A percentile compares a stretch with the other conserved stretches of the same genome.
These are phyloP conservation scores for Backusella psychrophila DNA, from an alignment of 192 early-diverging fungal species.

Conservation along the genomic window DNA sequence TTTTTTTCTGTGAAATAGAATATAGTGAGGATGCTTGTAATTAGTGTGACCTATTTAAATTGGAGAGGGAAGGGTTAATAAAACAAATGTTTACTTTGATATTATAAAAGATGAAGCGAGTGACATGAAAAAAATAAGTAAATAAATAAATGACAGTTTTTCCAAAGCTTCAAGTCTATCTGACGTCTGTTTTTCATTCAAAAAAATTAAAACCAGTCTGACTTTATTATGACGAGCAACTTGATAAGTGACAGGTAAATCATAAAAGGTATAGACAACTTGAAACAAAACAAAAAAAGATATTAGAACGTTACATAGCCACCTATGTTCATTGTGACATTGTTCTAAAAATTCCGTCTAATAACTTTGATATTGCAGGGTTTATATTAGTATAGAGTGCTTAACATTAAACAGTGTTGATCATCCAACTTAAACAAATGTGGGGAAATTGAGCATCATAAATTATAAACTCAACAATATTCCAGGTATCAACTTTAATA, in stretches of 20 bases:
- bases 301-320: too few species aligned
- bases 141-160: background rate
- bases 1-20: background rate
- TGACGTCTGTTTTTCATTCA: background rate
- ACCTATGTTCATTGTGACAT: too few species aligned
- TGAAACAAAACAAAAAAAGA: background rate
- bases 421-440: background rate
- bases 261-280: background rate
- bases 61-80: too few species aligned
- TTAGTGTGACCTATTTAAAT: background rate
- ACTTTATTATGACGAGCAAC: background rate
- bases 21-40: background rate
- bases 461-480: background rate
- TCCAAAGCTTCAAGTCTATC: background rate
- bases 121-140: background rate
- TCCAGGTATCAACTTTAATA: background rate
- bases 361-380: too few species aligned
- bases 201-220: background rate
- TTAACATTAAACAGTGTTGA: too few species aligned
- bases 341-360: too few species aligned
- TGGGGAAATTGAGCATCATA: background rate
- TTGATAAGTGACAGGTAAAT: background rate
- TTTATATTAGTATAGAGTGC: too few species aligned
- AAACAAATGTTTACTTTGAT: background rate
- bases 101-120: too few species aligned